phyloP scores from a whole-genome alignment of 108 stramenopile species.

The Nitzschia sp. region DNA sequence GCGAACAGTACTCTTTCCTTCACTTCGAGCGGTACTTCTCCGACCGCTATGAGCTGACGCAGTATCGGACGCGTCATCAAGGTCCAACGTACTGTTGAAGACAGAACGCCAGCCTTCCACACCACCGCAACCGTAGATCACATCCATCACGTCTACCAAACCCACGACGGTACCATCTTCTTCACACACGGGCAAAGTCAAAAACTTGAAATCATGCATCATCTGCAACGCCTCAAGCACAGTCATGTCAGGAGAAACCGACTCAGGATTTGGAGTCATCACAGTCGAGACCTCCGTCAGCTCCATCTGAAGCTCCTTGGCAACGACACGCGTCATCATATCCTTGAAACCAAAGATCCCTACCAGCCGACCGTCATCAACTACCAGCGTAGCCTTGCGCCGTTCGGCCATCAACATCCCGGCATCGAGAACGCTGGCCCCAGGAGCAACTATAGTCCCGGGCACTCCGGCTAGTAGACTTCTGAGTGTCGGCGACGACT shows the following conservation, averaged over 20 bases:
- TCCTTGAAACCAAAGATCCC: slow-evolving; percentile 95
- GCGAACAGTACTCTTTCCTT: not conserved
- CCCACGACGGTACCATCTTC: slow-evolving; percentile 83
- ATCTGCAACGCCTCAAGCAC: slow-evolving; percentile 89
- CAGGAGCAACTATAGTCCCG: slow-evolving; percentile 59
- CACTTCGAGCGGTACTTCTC: not conserved
- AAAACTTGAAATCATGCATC: slow-evolving; percentile 93
- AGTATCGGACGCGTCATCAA: slow-evolving; percentile 62
- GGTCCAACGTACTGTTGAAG: slow-evolving; percentile 67
- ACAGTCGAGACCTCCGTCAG: slow-evolving; percentile 69
- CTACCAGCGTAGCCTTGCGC: slow-evolving; percentile 86
- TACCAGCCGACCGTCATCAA: slow-evolving; percentile 74
- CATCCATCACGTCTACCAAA: slow-evolving; percentile 94
- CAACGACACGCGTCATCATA: slow-evolving; percentile 88
- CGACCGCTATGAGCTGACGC: slow-evolving; percentile 21
- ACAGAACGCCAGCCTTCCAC: slow-evolving; percentile 87
- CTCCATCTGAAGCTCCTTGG: slow-evolving; percentile 78
- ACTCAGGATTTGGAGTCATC: slow-evolving; percentile 93
- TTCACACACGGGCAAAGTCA: slow-evolving; percentile 91
- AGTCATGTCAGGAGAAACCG: slow-evolving; percentile 82
- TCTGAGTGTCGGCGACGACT: slow-evolving; percentile 69
- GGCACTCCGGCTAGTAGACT: slow-evolving; percentile 73
- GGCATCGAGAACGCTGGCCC: slow-evolving; percentile 67
- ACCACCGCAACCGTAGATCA: slow-evolving; percentile 86
- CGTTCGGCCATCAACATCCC: slow-evolving; percentile 77